A percentile compares a stretch with the other conserved stretches of the same genome.
phyloP scores from a whole-genome alignment of 257 asterid species.

The Solanum piurae region DNA sequence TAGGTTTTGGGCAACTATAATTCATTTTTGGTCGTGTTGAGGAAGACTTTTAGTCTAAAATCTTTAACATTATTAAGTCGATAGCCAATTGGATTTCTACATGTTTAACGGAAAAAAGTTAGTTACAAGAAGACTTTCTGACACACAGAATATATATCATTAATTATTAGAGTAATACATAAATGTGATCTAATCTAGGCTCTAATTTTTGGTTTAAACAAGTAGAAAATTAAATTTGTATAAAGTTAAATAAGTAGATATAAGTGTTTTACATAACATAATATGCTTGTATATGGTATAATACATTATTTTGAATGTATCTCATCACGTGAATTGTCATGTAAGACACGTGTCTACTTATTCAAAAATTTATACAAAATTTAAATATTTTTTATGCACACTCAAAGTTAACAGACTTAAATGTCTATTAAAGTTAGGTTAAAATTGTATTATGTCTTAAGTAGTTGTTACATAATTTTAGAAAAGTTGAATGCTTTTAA shows the following conservation, averaged over 20 bases:
- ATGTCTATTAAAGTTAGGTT: too few relatives aligned
- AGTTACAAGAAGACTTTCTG: neutral
- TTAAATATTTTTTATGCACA: too few relatives aligned
- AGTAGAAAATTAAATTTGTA: too few relatives aligned
- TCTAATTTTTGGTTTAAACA: too few relatives aligned
- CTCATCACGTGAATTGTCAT: too few relatives aligned
- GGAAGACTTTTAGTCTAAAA: neutral
- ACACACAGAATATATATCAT: neutral
- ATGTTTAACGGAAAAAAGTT: neutral
- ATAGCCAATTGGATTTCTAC: neutral
- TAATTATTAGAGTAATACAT: neutral
- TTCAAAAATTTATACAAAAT: too few relatives aligned
- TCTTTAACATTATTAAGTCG: neutral
- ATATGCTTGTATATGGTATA: too few relatives aligned
- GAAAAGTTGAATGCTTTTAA: neutral
- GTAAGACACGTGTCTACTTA: too few relatives aligned
- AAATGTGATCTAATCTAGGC: too few relatives aligned
- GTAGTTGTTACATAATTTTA: neutral
- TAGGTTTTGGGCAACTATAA: neutral
- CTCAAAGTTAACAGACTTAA: too few relatives aligned
- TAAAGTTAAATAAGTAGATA: too few relatives aligned
- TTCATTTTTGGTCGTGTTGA: neutral
- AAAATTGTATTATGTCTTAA: neutral
- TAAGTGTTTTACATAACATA: rapidly evolving
- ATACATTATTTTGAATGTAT: neutral